A percentile compares a stretch with the other conserved stretches of the same genome.
These are phyloP conservation scores for Boehmeria nivea DNA, from an alignment of 306 rosid species.

Conservation along the genomic window DNA sequence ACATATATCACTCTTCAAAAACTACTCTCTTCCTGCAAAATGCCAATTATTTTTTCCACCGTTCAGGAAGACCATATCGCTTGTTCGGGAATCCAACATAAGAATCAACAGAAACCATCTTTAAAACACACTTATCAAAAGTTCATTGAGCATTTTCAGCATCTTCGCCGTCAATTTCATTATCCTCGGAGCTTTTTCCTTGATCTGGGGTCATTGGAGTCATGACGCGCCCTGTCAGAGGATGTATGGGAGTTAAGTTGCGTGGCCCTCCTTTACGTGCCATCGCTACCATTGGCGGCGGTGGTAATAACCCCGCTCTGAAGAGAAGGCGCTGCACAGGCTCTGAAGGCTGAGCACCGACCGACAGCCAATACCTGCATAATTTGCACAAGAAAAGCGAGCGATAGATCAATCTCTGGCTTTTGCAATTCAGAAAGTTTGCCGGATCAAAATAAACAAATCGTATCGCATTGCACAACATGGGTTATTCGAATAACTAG, in stretches of 20 bases:
- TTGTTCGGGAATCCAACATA: too few relatives aligned
- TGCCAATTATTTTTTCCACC: too few relatives aligned
- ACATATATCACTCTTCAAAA: too few relatives aligned
- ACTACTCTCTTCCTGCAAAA: too few relatives aligned
- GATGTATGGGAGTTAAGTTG: constrained; percentile 56
- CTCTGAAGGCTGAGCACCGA: constrained; percentile 95
- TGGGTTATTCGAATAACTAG: neutral
- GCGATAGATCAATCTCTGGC: neutral
- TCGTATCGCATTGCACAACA: neutral
- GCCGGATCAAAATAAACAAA: neutral
- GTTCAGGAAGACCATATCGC: too few relatives aligned
- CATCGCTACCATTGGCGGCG: constrained; percentile 89
- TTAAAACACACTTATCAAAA: neutral
- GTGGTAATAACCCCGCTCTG: constrained; percentile 74
- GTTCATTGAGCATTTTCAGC: constrained; percentile 11
- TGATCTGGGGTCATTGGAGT: constrained; percentile 34
- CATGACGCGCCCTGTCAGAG: constrained; percentile 54
- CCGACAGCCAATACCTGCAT: constrained; percentile 87
- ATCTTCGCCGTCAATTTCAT: constrained; percentile 19
- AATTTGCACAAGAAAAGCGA: constrained; percentile 1
- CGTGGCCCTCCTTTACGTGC: constrained; percentile 77
- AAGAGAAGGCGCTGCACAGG: constrained; percentile 81
- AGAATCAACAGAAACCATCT: too few relatives aligned
- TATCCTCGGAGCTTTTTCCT: neutral
- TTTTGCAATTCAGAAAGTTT: too few relatives aligned